Evolutionary conservation across 2,329 filamentous ascomycete genomes (phyloP).

Genomic region (Dendrostoma leiphaemia): DNA sequence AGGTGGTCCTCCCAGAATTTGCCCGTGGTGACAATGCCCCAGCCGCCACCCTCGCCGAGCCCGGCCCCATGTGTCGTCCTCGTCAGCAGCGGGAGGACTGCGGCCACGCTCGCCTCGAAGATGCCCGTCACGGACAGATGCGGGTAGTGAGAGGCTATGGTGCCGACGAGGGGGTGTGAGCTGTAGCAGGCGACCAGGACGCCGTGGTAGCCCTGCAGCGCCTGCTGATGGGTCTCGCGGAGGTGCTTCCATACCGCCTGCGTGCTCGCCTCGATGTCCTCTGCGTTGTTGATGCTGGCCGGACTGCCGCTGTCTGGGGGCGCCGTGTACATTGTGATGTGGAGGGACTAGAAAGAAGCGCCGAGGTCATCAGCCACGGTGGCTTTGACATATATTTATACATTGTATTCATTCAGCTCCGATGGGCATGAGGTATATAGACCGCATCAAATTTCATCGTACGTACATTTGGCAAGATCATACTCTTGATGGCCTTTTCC

Average conservation of each 20-base stretch:
- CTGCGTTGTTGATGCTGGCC: constrained; percentile 73
- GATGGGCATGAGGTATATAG: no score
- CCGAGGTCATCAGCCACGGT: neutral
- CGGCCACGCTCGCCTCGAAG: constrained; percentile 77
- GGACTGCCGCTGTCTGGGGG: constrained; percentile 58
- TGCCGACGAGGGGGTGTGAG: constrained; percentile 71
- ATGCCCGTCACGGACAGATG: constrained; percentile 69
- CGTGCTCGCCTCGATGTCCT: constrained; percentile 64
- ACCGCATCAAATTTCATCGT: no score
- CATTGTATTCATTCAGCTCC: no score
- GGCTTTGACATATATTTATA: no score
- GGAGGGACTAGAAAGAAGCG: constrained; percentile 35
- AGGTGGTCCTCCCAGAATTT: constrained; percentile 79
- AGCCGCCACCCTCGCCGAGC: constrained; percentile 34
- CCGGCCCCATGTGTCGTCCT: constrained; percentile 26
- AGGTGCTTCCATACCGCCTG: constrained; percentile 59
- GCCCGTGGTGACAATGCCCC: constrained; percentile 89
- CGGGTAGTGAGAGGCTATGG: constrained; percentile 40
- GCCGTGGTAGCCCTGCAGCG: constrained; percentile 59
- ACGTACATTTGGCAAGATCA: constrained; percentile 38
- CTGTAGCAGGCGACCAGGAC: constrained; percentile 89
- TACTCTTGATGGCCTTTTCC: constrained; percentile 43
- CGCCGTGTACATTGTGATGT: constrained; percentile 65
- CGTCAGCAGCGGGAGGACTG: constrained; percentile 54
- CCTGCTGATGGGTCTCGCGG: constrained; percentile 28